A percentile compares a stretch with the other conserved stretches of the same genome.
These are phyloP conservation scores for Fusarium caatingaense DNA, from an alignment of 2,329 filamentous ascomycete genomes.

Conservation along the genomic window DNA sequence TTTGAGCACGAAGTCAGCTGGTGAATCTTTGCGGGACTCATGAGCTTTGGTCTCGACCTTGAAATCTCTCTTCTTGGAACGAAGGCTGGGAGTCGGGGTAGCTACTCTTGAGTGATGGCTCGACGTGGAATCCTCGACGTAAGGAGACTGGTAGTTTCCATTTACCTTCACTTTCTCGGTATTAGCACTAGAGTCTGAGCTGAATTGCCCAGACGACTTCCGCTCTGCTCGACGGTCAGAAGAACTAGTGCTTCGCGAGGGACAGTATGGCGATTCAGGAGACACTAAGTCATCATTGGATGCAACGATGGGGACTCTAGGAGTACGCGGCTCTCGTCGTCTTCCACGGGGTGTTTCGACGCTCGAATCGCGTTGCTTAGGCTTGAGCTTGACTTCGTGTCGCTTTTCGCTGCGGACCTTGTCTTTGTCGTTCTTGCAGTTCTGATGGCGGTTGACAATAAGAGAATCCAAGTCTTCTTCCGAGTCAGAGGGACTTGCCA, in stretches of 20 bases:
- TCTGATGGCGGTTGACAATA: slow-evolving; percentile 13
- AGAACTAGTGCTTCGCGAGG: slow-evolving; percentile 43
- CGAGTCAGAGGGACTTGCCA: background rate
- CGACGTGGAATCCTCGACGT: slow-evolving; percentile 44
- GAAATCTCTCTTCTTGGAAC: background rate
- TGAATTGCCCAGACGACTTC: slow-evolving; percentile 31
- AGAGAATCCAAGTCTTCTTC: slow-evolving; percentile 34
- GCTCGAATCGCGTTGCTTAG: background rate
- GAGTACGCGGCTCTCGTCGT: slow-evolving; percentile 4
- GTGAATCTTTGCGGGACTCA: background rate
- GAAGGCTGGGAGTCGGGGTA: background rate
- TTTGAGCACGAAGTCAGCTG: slow-evolving; percentile 1
- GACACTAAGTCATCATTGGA: background rate
- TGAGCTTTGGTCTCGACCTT: background rate
- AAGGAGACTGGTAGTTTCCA: slow-evolving; percentile 43
- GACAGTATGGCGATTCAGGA: slow-evolving; percentile 27
- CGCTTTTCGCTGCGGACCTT: background rate
- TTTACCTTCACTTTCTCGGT: background rate
- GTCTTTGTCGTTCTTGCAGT: background rate
- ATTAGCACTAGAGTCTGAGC: slow-evolving; percentile 23
- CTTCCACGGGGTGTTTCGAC: slow-evolving; percentile 7
- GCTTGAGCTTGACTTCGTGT: background rate
- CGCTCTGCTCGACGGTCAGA: slow-evolving; percentile 47
- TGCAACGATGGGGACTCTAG: background rate
- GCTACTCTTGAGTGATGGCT: slow-evolving; percentile 8